Base-by-base conservation (phyloP, 164 flowering plant species). In the Sextonia rubra region DNA sequence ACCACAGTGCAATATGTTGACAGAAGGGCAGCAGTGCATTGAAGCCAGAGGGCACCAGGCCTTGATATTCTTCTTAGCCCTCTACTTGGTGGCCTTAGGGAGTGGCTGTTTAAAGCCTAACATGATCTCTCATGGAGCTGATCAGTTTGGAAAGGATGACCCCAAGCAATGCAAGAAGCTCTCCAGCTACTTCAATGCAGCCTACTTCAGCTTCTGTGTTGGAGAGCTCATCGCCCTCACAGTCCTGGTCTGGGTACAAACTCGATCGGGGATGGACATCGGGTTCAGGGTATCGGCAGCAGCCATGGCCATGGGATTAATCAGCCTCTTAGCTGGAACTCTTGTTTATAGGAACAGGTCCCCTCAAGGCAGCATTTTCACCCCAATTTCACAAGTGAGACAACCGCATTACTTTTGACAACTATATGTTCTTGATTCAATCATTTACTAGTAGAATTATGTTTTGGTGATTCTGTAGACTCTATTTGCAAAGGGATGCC, bases 51-150 rank as follows among this genome's bases (percentile, higher is more conserved):
- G 93, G 20, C 72, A 85, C 68, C 78, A 87, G 68, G 83, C 87
- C 56, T 58, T 83, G 14, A 85, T 87, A 47, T 89, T 89, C 71
- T 89, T 82, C 69, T 71, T 82, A 61, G 93, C 90, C 26, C 86
- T 89, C 5, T 87, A 87, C 65, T 67, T 89, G 82, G 89, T 87
- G 76, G 99, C 99, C 52, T 64, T 91, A 63, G 99, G 99, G 15
- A 95, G 99, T 84, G 99, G 99, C 0, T 93, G 97, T 68, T 80
- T 95, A 4, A 95, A 95, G 79, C 99, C 99, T 11, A 95, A 95
- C 84, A 93, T 95, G 86, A 87, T 91, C 55, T 86, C 99, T 71
- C 97, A 93, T 77, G 99, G 99, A 3, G 99, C 87, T 60, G 97
- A 95, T 74, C 98, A 95, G 71, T 91, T 93, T 85, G 82, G 77